Percentiles rank a stretch among this genome's conserved stretches.
phyloP scores from a whole-genome alignment of 192 early-diverging fungal genomes.

The Linnemannia elongata region DNA sequence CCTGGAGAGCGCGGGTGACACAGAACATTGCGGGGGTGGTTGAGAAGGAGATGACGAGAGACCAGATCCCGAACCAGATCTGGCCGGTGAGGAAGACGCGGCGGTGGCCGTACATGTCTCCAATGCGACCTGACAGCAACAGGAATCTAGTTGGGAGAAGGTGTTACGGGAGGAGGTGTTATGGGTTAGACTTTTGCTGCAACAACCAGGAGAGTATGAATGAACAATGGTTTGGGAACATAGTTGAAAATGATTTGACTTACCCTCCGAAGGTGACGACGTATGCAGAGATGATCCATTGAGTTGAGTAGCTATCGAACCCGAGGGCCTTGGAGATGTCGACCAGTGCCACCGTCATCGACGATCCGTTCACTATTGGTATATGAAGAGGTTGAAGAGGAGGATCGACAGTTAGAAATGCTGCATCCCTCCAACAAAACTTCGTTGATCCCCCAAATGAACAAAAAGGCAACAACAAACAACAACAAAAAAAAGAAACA shows the following conservation, averaged over 20 bases:
- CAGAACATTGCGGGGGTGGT: conserved; percentile 48
- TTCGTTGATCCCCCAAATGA: not conserved
- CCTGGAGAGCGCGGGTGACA: conserved; percentile 53
- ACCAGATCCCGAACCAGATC: conserved; percentile 52
- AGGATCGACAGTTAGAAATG: not conserved
- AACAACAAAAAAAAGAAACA: not conserved
- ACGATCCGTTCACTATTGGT: conserved; percentile 39
- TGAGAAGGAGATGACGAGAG: conserved; percentile 50
- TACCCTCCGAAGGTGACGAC: conserved; percentile 57
- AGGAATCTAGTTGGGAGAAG: conserved; percentile 34
- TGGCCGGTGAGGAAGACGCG: conserved; percentile 44
- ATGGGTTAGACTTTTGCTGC: not conserved
- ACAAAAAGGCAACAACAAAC: not conserved
- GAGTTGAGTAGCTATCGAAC: conserved; percentile 32
- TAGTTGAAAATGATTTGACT: not conserved
- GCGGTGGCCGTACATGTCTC: conserved; percentile 58
- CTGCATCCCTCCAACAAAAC: not conserved
- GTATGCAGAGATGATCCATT: conserved; percentile 52
- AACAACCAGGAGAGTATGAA: not conserved
- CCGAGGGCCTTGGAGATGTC: conserved; percentile 30
- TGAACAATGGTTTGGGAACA: too few relatives aligned
- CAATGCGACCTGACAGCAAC: conserved; percentile 48
- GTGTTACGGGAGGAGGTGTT: not conserved
- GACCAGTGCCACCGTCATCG: conserved; percentile 49
- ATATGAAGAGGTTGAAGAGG: not conserved